These are phyloP conservation scores for Sphaerulina vaccinii DNA, from an alignment of 2,329 filamentous ascomycete species.

Conservation along the genomic window DNA sequence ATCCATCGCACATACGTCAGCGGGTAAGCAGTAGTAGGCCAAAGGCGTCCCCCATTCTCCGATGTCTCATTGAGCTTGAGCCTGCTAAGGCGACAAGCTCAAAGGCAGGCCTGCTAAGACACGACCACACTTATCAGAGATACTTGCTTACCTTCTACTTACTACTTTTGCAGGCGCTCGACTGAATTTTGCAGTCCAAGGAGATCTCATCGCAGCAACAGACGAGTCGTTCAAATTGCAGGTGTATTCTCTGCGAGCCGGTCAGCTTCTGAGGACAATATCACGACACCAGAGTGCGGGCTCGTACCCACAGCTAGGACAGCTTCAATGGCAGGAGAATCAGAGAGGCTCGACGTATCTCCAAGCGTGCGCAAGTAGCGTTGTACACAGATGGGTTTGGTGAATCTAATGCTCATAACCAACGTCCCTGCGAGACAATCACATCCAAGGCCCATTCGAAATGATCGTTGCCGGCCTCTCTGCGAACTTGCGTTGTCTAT, in stretches of 20 bases:
- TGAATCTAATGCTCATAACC: background rate
- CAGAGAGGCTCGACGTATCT: slow-evolving; percentile 21
- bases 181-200: slow-evolving; percentile 10
- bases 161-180: too few relatives aligned
- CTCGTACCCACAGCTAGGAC: slow-evolving; percentile 2
- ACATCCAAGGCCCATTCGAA: too few relatives aligned
- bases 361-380: slow-evolving; percentile 25
- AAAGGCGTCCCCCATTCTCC: too few relatives aligned
- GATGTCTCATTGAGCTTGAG: too few relatives aligned
- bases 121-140: too few relatives aligned
- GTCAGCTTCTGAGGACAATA: slow-evolving; percentile 22
- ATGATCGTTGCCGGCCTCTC: too few relatives aligned
- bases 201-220: slow-evolving; percentile 24
- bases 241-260: slow-evolving; percentile 27
- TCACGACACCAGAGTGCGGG: background rate
- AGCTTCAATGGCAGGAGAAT: slow-evolving; percentile 25
- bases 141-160: too few relatives aligned
- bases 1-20: slow-evolving; percentile 13
- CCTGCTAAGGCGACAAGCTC: too few relatives aligned
- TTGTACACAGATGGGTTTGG: slow-evolving; percentile 26
- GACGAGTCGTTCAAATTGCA: slow-evolving; percentile 26
- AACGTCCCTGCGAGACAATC: too few relatives aligned
- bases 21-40: too few relatives aligned
- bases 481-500: too few relatives aligned
- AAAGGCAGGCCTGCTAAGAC: too few relatives aligned